phyloP scores from a whole-genome alignment of 768 basidiomycete species.

The Pisolithus marmoratus region DNA sequence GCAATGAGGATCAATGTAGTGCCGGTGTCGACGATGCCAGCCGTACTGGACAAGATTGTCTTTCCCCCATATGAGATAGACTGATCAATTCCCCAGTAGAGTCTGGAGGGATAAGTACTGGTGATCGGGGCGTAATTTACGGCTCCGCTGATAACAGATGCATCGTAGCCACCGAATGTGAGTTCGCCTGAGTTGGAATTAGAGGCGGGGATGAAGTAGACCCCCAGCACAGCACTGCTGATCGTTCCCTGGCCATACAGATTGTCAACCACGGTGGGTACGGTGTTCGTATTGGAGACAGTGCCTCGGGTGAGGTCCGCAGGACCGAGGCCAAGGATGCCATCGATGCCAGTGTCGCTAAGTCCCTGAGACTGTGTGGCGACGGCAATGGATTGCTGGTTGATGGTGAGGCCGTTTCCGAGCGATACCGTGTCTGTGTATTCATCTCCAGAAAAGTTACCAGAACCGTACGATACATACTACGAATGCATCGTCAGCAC shows the following conservation, averaged over 20 bases:
- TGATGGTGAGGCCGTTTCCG: conserved; percentile 9
- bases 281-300: conserved; percentile 3
- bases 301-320: conserved; percentile 24
- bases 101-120: conserved; percentile 12
- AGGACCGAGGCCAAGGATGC: conserved; percentile 35
- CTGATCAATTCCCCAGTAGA: conserved; percentile 29
- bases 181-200: conserved; percentile 16
- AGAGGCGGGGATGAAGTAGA: conserved; percentile 27
- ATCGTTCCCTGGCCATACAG: conserved; percentile 27
- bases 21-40: conserved; percentile 32
- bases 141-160: conserved; percentile 3
- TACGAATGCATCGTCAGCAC: neutral
- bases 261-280: conserved; percentile 33
- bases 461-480: conserved; percentile 17
- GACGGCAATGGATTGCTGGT: conserved; percentile 33
- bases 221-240: conserved; percentile 20
- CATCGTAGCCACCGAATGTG: conserved; percentile 24
- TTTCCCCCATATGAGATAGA: conserved; percentile 22
- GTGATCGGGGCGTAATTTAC: conserved; percentile 22
- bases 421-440: conserved; percentile 15
- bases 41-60: conserved; percentile 16
- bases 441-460: conserved; percentile 13
- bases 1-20: conserved; percentile 21
- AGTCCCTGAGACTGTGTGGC: conserved; percentile 24
- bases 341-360: conserved; percentile 25